These are phyloP conservation scores for Sarocladium brachiariae DNA, from an alignment of 2,329 filamentous ascomycete genomes.

Conservation along the genomic window DNA sequence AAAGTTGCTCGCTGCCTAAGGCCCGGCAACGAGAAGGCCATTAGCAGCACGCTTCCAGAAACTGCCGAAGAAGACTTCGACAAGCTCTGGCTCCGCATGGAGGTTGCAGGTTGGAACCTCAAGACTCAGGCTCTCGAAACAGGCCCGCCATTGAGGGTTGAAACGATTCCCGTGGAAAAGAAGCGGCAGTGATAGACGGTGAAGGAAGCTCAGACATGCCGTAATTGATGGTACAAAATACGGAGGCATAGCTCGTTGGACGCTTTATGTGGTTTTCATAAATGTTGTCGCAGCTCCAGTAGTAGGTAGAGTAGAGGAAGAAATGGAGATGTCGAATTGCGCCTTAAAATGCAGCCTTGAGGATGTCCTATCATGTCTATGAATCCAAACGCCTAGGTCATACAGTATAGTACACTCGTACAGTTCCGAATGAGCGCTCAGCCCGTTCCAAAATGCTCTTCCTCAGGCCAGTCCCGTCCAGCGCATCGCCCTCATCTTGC, in stretches of 20 bases:
- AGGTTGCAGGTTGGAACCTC: constrained; percentile 27
- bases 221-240: neutral
- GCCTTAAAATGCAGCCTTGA: constrained; percentile 1
- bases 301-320: neutral
- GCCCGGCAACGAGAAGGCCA: neutral
- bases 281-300: too few relatives aligned
- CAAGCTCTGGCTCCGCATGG: constrained; percentile 18
- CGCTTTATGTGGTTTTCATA: too few relatives aligned
- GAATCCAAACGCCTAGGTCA: neutral
- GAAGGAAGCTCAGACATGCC: neutral
- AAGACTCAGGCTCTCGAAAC: constrained; percentile 30
- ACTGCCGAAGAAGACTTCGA: neutral
- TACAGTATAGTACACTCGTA: neutral
- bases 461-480: constrained; percentile 41
- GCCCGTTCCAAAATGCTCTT: neutral
- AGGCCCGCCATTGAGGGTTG: constrained; percentile 26
- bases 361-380: neutral
- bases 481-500: constrained; percentile 56
- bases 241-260: neutral
- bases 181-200: constrained; percentile 20
- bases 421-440: neutral
- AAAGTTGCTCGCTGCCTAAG: neutral
- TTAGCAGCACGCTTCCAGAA: neutral
- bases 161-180: constrained; percentile 15
- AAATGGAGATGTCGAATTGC: constrained; percentile 1